Evolutionary conservation across 75 land plant species (phyloP), one percentile per base, ranked within the genome.

Genomic region (Pinus tabuliformis): DNA sequence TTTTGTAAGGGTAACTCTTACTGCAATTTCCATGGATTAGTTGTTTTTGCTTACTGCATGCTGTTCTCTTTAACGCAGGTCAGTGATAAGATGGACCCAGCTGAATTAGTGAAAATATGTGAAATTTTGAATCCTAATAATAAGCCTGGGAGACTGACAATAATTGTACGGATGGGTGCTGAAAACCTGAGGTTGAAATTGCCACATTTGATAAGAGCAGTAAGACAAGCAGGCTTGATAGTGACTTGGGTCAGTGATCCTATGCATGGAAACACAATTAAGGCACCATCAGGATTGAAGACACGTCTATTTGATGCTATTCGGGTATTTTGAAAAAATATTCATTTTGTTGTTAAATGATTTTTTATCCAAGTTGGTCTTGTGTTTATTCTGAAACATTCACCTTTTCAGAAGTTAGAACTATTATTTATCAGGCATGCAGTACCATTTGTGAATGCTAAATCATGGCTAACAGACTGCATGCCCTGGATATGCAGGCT

Each of bases 211-310:
- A 89, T 93, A 78, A 77, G 94, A 61, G 86, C 91, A n/a, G 95
- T 93, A 16, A 91, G 95, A 9, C 28, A 75, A 8, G 86, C 94
- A 56, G 95, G 95, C 62, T 75, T 80, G 70, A 88, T 88, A 57
- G 95, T 91, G 18, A 91, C 95, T 18, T 92, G 95, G 95, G 91
- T 92, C 75, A 88, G 91, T 64, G 95, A 92, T 73, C 95, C 95
- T 21, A 91, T 92, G 93, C 95, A 92, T 56, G 95, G 95, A 33
- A 89, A 89, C 81, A 86, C 95, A 75, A 92, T 91, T 72, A 91
- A 86, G 80, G 90, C 90, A 33, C 91, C 90, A 11, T 82, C 79
- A 54, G 90, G 90, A 21, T 75, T 91, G 62, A 85, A 85, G 72
- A 89, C 95, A 18, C 89, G 92, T 18, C 91, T 94, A 21, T 91